Percentiles rank a stretch among this genome's conserved stretches.
Evolutionary conservation across 768 basidiomycete genomes (phyloP).

Genomic region (Leccinellum luteum): DNA sequence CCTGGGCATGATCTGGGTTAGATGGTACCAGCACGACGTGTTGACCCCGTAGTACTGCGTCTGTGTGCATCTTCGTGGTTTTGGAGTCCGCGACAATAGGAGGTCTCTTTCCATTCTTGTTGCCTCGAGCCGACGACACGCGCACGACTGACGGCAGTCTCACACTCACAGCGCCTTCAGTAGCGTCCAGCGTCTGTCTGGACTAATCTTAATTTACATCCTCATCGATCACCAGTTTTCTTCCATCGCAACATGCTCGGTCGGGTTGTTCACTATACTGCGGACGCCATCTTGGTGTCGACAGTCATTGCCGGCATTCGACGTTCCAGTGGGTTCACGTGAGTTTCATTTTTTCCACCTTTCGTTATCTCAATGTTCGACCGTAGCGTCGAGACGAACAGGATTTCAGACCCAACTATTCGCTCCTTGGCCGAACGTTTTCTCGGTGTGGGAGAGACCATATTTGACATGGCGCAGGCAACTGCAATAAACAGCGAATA

Average conservation of each 20-base stretch:
- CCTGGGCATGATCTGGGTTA: constrained; percentile 49
- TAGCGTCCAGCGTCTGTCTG: constrained; percentile 1
- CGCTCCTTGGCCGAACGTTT: constrained; percentile 79
- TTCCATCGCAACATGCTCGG: constrained; percentile 47
- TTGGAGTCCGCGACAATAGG: neutral
- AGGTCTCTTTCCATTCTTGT: constrained; percentile 18
- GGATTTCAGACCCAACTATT: constrained; percentile 74
- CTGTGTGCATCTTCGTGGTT: constrained; percentile 17
- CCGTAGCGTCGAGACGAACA: constrained; percentile 59
- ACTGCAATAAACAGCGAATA: constrained; percentile 85
- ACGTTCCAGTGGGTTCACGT: constrained; percentile 89
- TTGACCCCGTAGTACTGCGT: constrained; percentile 55
- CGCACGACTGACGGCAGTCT: neutral
- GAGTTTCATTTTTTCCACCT: constrained; percentile 36
- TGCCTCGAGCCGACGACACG: neutral
- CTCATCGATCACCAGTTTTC: neutral
- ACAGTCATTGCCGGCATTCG: constrained; percentile 90
- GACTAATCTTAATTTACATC: neutral
- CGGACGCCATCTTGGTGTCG: constrained; percentile 83
- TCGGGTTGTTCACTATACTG: constrained; percentile 74
- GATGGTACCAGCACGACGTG: constrained; percentile 83
- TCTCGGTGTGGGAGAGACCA: constrained; percentile 80
- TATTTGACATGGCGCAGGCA: constrained; percentile 84
- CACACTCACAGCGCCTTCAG: neutral
- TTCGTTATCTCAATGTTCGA: neutral